A percentile compares a stretch with the other conserved stretches of the same genome.
These are phyloP conservation scores for Parafenestella ontariensis DNA, from an alignment of 2,329 filamentous ascomycete genomes.

Conservation along the genomic window DNA sequence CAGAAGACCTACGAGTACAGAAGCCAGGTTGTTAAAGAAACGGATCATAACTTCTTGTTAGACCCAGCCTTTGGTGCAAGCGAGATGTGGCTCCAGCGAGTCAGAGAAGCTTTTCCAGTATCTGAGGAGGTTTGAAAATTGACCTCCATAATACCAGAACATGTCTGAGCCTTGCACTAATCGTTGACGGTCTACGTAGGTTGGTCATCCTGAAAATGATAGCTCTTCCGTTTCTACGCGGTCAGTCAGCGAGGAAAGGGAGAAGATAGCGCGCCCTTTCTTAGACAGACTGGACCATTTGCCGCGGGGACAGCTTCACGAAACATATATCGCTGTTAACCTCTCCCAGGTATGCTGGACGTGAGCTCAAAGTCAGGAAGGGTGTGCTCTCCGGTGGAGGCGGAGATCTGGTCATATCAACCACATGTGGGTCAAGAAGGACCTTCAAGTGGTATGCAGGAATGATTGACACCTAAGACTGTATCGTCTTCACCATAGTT, in stretches of 20 bases:
- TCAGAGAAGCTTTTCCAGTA: conserved; percentile 25
- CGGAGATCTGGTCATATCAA: background rate
- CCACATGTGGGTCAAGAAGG: too few species aligned
- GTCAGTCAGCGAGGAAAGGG: background rate
- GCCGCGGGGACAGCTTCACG: background rate
- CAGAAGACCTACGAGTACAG: conserved; percentile 23
- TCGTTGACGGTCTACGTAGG: background rate
- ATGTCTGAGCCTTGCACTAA: background rate
- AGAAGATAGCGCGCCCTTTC: conserved; percentile 2
- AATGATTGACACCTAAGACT: background rate
- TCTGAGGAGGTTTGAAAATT: conserved; percentile 3
- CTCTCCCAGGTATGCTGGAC: background rate
- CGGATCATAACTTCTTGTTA: conserved; percentile 37
- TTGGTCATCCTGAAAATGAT: background rate
- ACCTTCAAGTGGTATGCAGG: too few species aligned
- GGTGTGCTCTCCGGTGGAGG: background rate
- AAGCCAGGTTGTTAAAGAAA: conserved; percentile 23
- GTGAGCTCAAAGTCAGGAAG: conserved; percentile 5
- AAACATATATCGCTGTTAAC: background rate
- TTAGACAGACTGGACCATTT: conserved; percentile 2
- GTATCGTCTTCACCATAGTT: background rate
- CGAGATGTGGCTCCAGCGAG: conserved; percentile 33
- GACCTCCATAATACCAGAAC: background rate
- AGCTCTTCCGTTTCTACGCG: background rate
- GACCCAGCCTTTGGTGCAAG: conserved; percentile 36